Evolutionary conservation across 306 rosid genomes (phyloP).

Genomic region (Rubus idaeus): DNA sequence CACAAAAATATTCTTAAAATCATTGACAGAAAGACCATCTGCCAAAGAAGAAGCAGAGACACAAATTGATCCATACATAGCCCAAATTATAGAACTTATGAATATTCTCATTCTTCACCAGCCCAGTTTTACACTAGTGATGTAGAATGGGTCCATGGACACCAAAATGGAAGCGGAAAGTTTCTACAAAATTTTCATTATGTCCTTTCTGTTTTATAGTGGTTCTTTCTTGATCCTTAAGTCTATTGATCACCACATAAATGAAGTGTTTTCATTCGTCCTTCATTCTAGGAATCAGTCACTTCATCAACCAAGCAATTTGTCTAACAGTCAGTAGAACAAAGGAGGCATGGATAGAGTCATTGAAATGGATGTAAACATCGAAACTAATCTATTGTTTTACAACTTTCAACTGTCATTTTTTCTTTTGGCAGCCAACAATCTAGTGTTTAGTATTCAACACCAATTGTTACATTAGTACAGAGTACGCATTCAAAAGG

Average conservation of each 20-base stretch:
- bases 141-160: neutral
- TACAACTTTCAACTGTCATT: neutral
- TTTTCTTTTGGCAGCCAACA: neutral
- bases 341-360: neutral
- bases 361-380: neutral
- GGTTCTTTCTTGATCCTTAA: neutral
- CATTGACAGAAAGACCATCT: neutral
- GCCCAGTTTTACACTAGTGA: neutral
- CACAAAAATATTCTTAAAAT: neutral
- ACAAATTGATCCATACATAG: neutral
- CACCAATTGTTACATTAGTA: neutral
- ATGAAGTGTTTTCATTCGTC: neutral
- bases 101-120: neutral
- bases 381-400: neutral
- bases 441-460: neutral
- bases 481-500: neutral
- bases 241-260: neutral
- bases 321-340: neutral
- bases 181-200: neutral
- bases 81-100: neutral
- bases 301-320: neutral
- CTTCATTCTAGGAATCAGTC: neutral
- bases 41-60: neutral
- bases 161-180: neutral
- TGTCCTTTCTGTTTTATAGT: neutral